These are phyloP conservation scores for Coemansia sp. DNA, from an alignment of 192 early-diverging fungal genomes.

Conservation along the genomic window DNA sequence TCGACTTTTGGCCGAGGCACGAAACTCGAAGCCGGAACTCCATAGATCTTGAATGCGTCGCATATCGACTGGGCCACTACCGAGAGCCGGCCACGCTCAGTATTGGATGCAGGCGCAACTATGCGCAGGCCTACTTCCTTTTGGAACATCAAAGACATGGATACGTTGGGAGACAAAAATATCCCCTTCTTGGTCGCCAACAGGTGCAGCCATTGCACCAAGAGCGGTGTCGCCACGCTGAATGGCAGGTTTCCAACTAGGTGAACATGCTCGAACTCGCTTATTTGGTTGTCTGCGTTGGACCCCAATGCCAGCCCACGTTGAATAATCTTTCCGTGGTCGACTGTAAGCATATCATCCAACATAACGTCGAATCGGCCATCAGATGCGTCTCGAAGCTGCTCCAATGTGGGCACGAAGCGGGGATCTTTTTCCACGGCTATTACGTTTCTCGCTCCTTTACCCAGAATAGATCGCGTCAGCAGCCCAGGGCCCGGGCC, in stretches of 20 bases:
- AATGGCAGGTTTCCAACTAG: slow-evolving; percentile 80
- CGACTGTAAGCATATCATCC: slow-evolving; percentile 61
- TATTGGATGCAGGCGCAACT: slow-evolving; percentile 50
- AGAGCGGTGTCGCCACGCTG: slow-evolving; percentile 64
- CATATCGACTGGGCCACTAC: slow-evolving; percentile 70
- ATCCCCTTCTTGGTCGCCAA: slow-evolving; percentile 55
- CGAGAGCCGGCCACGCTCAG: slow-evolving; percentile 61
- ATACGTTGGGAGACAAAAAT: slow-evolving; percentile 50
- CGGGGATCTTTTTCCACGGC: slow-evolving; percentile 71
- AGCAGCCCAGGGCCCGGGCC: slow-evolving; percentile 75
- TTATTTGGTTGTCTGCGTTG: slow-evolving; percentile 5
- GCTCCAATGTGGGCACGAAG: slow-evolving; percentile 66
- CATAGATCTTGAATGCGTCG: slow-evolving; percentile 59
- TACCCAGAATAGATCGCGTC: slow-evolving; percentile 71
- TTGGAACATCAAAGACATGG: slow-evolving; percentile 84
- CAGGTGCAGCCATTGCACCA: slow-evolving; percentile 69
- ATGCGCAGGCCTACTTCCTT: slow-evolving; percentile 72
- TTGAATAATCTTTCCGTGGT: slow-evolving; percentile 54
- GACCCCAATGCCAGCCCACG: slow-evolving; percentile 14
- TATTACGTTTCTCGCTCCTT: slow-evolving; percentile 58
- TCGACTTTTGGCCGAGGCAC: slow-evolving; percentile 75
- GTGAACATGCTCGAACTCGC: slow-evolving; percentile 47
- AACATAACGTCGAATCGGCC: slow-evolving; percentile 55
- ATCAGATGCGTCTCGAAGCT: slow-evolving; percentile 65
- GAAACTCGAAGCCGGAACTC: slow-evolving; percentile 60